Evolutionary conservation across 257 asterid genomes (phyloP), one percentile per base, ranked within the genome.

Genomic region (Solanum pennellii): DNA sequence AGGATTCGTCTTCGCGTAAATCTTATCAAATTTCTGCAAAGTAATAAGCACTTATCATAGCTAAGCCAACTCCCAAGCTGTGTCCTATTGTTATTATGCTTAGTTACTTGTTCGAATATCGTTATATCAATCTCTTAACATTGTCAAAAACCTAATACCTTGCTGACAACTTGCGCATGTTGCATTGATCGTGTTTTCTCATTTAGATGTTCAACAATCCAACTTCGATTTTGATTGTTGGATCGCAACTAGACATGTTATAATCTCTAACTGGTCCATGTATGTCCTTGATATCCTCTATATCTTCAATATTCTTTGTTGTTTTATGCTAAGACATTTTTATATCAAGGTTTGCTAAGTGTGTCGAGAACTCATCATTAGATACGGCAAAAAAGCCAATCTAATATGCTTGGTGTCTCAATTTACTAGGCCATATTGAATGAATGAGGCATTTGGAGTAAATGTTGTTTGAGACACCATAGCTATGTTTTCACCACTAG

Each of bases 41-140:
- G 60, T 91, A 91, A 49, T 88, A 91, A 16, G 90, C 89, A 12
- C 87, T 88, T 83, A 89, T 15, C 7, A 83, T 91, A 11, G 93
- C 90, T 35, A 89, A 69, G 1, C 89, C 91, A n/a, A 86, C 49
- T 6, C 93, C 91, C 41, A 91, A 83, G 25, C 89, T 91, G 18
- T 91, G 91, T 9, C 93, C 90, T 8, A 85, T 86, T 6, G 88
- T 15, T 49, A 0, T 49, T 49, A 49, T 49, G 2, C 21, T 49
- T 15, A 49, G 6, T 1, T 15, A 3, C 21, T 49, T 9, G 16
- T 49, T 1, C 6, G 21, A 49, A 49, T 49, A 49, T 49, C 60
- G 2, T 16, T 49, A 9, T 49, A 49, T 2, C 21, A 49, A 8
- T 49, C 21, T 15, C 3, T 49, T 49, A 49, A 49, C 59, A 1